Conservation (phyloP, 176 grass and related monocot genomes). For the Tillandsia leiboldiana region DNA sequence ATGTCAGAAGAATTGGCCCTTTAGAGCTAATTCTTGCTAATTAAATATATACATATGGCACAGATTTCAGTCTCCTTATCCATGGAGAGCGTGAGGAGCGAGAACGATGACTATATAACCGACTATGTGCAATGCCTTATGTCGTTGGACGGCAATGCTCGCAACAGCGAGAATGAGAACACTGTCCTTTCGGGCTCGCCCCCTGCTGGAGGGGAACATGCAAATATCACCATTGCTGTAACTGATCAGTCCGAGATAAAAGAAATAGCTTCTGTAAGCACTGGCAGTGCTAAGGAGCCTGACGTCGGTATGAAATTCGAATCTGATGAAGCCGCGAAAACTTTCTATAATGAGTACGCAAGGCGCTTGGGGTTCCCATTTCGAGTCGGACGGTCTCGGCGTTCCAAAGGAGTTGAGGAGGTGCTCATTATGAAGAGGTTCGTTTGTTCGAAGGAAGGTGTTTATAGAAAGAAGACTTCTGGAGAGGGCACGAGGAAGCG, state of each 20-base stretch:
- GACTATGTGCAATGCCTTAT: slow-evolving; percentile 88
- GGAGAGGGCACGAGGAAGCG: slow-evolving; percentile 55
- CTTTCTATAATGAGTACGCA: slow-evolving; percentile 80
- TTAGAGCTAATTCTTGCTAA: neutral
- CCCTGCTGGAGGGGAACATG: slow-evolving; percentile 17
- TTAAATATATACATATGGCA: neutral
- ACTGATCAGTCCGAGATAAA: slow-evolving; percentile 13
- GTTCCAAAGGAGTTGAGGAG: slow-evolving; percentile 68
- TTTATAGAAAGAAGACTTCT: slow-evolving; percentile 50
- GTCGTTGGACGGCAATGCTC: slow-evolving; percentile 65
- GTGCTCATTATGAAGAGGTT: slow-evolving; percentile 92
- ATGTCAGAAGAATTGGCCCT: neutral
- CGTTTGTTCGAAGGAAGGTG: slow-evolving; percentile 85
- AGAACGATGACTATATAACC: slow-evolving; percentile 52
- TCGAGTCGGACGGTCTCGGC: slow-evolving; percentile 67
- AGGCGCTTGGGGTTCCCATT: slow-evolving; percentile 66
- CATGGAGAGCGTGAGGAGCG: slow-evolving; percentile 41
- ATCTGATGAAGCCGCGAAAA: slow-evolving; percentile 69
- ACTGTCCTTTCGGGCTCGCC: slow-evolving; percentile 21
- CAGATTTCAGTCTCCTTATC: slow-evolving; percentile 4
- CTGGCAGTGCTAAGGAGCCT: slow-evolving; percentile 39
- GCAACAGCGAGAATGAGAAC: slow-evolving; percentile 24
- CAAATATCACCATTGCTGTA: slow-evolving; percentile 9
- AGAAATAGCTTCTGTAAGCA: slow-evolving; percentile 18
- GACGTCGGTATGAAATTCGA: slow-evolving; percentile 59